Evolutionary conservation across 2,329 filamentous ascomycete genomes (phyloP).

Genomic region (Ophiostoma novo-ulmi): DNA sequence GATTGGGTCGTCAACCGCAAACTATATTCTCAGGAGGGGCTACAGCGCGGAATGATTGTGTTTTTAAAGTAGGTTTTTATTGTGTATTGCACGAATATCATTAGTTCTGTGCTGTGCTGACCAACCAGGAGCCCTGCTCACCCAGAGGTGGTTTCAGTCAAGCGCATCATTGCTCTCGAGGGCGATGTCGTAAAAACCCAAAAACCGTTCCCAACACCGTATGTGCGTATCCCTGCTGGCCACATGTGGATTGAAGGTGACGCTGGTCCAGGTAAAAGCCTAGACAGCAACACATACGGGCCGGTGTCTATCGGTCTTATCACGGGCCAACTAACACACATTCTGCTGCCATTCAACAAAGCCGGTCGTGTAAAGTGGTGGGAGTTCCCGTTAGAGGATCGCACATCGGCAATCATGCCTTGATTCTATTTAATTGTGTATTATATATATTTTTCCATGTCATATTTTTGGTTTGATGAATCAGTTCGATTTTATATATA

Average conservation of each 20-base stretch:
- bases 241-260: slow-evolving; percentile 97
- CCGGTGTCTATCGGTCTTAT: slow-evolving; percentile 73
- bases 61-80: slow-evolving; percentile 54
- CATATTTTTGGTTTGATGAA: background rate
- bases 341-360: slow-evolving; percentile 64
- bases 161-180: slow-evolving; percentile 74
- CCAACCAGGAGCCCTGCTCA: slow-evolving; percentile 60
- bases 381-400: slow-evolving; percentile 39
- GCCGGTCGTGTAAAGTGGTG: slow-evolving; percentile 55
- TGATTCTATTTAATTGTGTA: background rate
- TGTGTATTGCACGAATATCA: no score
- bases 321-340: slow-evolving; percentile 65
- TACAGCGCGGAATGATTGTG: slow-evolving; percentile 70
- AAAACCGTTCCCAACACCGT: slow-evolving; percentile 51
- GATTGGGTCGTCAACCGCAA: slow-evolving; percentile 58
- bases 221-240: slow-evolving; percentile 65
- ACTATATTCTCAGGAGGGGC: slow-evolving; percentile 50
- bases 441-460: background rate
- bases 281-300: slow-evolving; percentile 88
- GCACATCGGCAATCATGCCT: slow-evolving; percentile 13
- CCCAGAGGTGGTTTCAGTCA: slow-evolving; percentile 66
- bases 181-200: slow-evolving; percentile 70
- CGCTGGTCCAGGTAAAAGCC: slow-evolving; percentile 60
- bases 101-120: background rate
- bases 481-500: background rate